Evolutionary conservation across 192 early-diverging fungal genomes (phyloP).

Genomic region (Coemansia javaensis): DNA sequence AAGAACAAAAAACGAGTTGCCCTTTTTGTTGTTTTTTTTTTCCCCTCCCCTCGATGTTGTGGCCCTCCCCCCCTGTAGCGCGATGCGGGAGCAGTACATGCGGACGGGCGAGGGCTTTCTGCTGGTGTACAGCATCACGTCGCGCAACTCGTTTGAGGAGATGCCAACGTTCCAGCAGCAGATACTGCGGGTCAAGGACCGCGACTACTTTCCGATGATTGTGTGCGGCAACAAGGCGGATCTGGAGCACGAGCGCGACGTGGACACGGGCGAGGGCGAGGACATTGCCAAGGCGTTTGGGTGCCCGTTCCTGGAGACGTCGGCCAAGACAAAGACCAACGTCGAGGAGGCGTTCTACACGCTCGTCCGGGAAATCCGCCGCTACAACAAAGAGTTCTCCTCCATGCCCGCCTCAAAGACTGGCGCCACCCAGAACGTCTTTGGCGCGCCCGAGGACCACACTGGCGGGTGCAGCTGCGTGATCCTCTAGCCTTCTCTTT

Average conservation of each 20-base stretch:
- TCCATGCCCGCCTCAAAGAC: slow-evolving; percentile 33
- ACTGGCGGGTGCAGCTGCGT: slow-evolving; percentile 58
- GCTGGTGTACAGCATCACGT: slow-evolving; percentile 89
- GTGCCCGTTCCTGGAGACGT: slow-evolving; percentile 83
- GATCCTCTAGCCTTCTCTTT: slow-evolving; percentile 47
- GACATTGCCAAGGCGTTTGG: slow-evolving; percentile 73
- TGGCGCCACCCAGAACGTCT: slow-evolving; percentile 8
- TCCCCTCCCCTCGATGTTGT: too few relatives aligned
- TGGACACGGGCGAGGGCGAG: slow-evolving; percentile 72
- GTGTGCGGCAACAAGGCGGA: slow-evolving; percentile 95
- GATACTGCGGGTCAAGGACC: slow-evolving; percentile 93
- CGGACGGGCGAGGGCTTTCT: slow-evolving; percentile 93
- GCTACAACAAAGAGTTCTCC: slow-evolving; percentile 69
- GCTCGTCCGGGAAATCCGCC: slow-evolving; percentile 81
- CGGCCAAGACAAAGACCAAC: slow-evolving; percentile 81
- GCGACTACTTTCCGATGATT: slow-evolving; percentile 84
- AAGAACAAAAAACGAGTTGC: too few relatives aligned
- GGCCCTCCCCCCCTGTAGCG: slow-evolving; percentile 37
- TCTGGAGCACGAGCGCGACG: slow-evolving; percentile 75
- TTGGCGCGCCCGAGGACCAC: slow-evolving; percentile 37
- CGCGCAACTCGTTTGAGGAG: slow-evolving; percentile 86
- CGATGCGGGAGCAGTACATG: slow-evolving; percentile 96
- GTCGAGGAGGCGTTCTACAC: slow-evolving; percentile 89
- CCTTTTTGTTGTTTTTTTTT: too few relatives aligned
- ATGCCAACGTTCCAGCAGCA: slow-evolving; percentile 88